Evolutionary conservation across 2,329 filamentous ascomycete species (phyloP), one percentile per base, ranked within the genome.

Genomic region (Xylaria multiplex): DNA sequence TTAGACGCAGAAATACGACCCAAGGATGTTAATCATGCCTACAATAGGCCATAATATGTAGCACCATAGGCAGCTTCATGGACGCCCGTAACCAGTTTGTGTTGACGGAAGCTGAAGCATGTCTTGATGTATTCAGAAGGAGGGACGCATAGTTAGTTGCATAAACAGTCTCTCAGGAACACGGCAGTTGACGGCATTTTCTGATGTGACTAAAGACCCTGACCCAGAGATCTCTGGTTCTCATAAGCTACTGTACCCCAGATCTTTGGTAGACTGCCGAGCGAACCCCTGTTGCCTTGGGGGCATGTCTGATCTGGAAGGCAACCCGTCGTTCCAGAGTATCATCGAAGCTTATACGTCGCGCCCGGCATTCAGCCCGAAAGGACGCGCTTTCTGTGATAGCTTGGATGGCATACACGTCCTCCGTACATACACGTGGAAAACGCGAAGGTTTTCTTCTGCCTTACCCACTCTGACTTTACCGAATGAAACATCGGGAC

Each of bases 401-500:
- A 57, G 8, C 40, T 58, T 52, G 1, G 43, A 59, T 37, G 45
- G 24, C 35, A 35, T 30, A 62, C 30, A 45, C 24, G 16, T 42
- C 60, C 6, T 24, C 60, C 50, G 11, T 49, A 45, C 49, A 6
- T 40, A 53, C 62, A 63, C 65, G 65, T 69, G 60, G 62, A 56
- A 66, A 65, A 58, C 48, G 37, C 45, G 59, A 64, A 71, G 59
- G 66, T 58, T 35, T 46, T 56, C 50, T 24, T 59, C 30, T 69
- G 55, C 40, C 55, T 62, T 65, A 58, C 56, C 62, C 62, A 62
- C 57, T 59, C 22, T 53, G 27, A 56, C 62, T 70, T 70, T 74
- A 71, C 72, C 73, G 73, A 73, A 69, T 73, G 72, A 70, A 70
- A 75, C 71, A 69, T 74, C 72, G 72, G 73, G 70, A 68, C 64